Percentiles rank a stretch among this genome's conserved stretches.
Evolutionary conservation across 768 basidiomycete species (phyloP).

Genomic region (Rhizopogon sp.): DNA sequence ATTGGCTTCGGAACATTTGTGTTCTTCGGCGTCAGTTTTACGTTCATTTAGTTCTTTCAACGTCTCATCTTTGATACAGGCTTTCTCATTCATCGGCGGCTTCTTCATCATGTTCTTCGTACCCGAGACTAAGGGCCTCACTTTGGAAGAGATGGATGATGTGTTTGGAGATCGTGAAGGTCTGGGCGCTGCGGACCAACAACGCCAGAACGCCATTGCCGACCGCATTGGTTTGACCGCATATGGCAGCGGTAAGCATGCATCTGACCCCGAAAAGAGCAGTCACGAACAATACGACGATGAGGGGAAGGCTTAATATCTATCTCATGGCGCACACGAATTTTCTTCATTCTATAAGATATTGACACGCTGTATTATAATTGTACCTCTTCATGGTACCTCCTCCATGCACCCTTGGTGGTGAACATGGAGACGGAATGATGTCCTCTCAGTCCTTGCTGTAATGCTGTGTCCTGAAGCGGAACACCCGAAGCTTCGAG

Average conservation of each 20-base stretch:
- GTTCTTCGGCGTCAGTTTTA: slow-evolving; percentile 58
- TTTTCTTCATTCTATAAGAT: background rate
- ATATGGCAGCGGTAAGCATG: slow-evolving; percentile 18
- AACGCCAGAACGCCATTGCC: slow-evolving; percentile 45
- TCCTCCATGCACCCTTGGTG: background rate
- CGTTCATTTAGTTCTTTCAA: background rate
- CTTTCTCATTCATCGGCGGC: slow-evolving; percentile 63
- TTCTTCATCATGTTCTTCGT: slow-evolving; percentile 64
- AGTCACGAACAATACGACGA: slow-evolving; percentile 11
- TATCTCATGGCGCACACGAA: background rate
- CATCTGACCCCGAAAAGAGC: slow-evolving; percentile 10
- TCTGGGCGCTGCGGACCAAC: slow-evolving; percentile 52
- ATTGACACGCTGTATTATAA: background rate
- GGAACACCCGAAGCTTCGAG: background rate
- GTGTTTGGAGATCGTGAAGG: slow-evolving; percentile 59
- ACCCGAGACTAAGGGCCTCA: slow-evolving; percentile 70
- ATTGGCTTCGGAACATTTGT: slow-evolving; percentile 70
- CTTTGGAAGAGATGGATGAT: slow-evolving; percentile 77
- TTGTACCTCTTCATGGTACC: too few relatives aligned
- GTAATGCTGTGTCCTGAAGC: background rate
- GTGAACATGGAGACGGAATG: background rate
- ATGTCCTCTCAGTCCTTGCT: too few relatives aligned
- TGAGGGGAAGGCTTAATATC: slow-evolving; percentile 13
- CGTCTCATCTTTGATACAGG: slow-evolving; percentile 25
- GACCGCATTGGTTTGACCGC: slow-evolving; percentile 56